Conservation (phyloP, 75 land plant species). For the Pinus tabuliformis region DNA sequence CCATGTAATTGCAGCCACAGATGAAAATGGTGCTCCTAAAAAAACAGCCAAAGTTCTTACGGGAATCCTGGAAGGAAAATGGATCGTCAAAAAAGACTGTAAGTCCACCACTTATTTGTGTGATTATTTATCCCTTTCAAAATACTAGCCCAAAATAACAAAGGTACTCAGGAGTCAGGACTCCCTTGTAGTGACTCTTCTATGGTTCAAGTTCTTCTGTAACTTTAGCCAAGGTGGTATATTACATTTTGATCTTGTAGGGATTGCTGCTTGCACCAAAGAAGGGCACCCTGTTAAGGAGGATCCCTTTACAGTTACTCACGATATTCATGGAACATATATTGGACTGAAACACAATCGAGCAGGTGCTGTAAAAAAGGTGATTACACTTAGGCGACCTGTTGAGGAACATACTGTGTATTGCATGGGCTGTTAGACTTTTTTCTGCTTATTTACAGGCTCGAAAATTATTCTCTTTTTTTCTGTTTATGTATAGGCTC, state of each 20-base stretch:
- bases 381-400: constrained; percentile 7
- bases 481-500: constrained; percentile 38
- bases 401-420: neutral
- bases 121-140: neutral
- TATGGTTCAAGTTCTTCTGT: neutral
- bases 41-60: constrained; percentile 74
- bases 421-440: neutral
- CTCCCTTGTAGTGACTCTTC: neutral
- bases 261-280: constrained; percentile 62
- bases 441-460: neutral
- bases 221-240: neutral
- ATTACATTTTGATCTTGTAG: constrained; percentile 21
- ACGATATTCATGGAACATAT: constrained; percentile 58
- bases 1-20: constrained; percentile 81
- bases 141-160: neutral
- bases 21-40: constrained; percentile 71
- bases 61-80: constrained; percentile 80
- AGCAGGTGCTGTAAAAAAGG: constrained; percentile 46
- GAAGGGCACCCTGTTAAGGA: constrained; percentile 49
- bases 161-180: neutral
- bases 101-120: constrained; percentile 19
- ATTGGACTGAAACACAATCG: constrained; percentile 66
- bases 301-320: constrained; percentile 43
- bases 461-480: too few species aligned
- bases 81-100: constrained; percentile 77